Conservation (phyloP, 371 early-diverging fungal species). For the Lichtheimia ramosa region DNA sequence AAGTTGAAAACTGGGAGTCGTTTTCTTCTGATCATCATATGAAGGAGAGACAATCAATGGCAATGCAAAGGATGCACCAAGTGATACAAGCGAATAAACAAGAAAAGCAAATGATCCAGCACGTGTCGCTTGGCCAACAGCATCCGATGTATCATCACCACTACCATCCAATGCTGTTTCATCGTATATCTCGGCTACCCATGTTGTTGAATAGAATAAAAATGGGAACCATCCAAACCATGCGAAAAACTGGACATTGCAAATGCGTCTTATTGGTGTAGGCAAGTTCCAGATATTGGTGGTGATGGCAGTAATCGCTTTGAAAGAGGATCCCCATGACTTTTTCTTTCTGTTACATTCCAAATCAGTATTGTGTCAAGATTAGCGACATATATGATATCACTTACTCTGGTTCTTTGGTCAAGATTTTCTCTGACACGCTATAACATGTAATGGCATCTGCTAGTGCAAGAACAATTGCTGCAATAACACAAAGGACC, state of each 20-base stretch:
- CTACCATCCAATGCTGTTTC: conserved; percentile 21
- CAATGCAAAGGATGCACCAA: conserved; percentile 70
- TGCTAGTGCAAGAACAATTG: conserved; percentile 57
- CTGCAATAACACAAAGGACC: conserved; percentile 75
- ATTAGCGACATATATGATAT: background rate
- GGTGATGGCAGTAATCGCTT: conserved; percentile 34
- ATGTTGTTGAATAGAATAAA: conserved; percentile 86
- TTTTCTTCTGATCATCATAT: background rate
- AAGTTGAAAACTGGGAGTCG: conserved; percentile 4
- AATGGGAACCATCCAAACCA: conserved; percentile 98
- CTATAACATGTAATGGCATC: conserved; percentile 71
- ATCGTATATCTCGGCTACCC: conserved; percentile 70
- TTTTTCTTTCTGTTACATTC: conserved; percentile 3
- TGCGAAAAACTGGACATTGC: conserved; percentile 88
- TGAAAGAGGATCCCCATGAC: conserved; percentile 23
- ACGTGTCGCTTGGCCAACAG: conserved; percentile 72
- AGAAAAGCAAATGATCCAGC: conserved; percentile 86
- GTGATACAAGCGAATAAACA: conserved; percentile 74
- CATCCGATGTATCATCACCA: conserved; percentile 29
- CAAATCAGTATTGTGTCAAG: background rate
- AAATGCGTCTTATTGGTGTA: conserved; percentile 69
- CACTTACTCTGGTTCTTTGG: conserved; percentile 29
- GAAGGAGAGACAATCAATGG: conserved; percentile 53
- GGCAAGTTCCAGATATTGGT: conserved; percentile 64
- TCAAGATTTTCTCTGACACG: conserved; percentile 53